Conservation (phyloP, 805 yeast genomes). For the Starmerella sp. region DNA sequence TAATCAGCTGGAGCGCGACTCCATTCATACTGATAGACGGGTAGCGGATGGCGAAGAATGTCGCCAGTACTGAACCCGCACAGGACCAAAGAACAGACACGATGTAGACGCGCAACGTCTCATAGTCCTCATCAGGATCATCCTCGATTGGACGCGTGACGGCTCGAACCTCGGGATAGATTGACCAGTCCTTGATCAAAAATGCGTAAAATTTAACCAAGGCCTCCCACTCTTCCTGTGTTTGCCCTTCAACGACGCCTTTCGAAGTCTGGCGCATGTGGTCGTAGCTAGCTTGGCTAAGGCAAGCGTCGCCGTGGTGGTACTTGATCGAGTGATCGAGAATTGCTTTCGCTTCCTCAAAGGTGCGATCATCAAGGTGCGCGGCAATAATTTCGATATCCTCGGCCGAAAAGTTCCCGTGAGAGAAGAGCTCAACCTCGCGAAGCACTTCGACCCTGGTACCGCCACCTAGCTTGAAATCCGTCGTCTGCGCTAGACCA, state of each 20-base stretch:
- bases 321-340: constrained; percentile 33
- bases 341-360: constrained; percentile 34
- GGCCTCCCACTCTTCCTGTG: constrained; percentile 19
- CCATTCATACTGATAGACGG: constrained; percentile 43
- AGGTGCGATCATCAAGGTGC: constrained; percentile 22
- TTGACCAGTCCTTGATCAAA: constrained; percentile 33
- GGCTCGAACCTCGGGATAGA: constrained; percentile 42
- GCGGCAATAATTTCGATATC: constrained; percentile 10
- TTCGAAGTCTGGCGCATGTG: constrained; percentile 27
- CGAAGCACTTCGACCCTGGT: not conserved
- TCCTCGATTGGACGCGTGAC: constrained; percentile 44
- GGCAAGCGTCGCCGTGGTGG: constrained; percentile 40
- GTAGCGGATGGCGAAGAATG: constrained; percentile 44
- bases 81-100: constrained; percentile 39
- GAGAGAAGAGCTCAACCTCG: not conserved
- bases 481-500: not conserved
- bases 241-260: not conserved
- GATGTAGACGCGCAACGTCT: constrained; percentile 42
- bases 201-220: constrained; percentile 31
- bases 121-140: constrained; percentile 24
- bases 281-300: constrained; percentile 32
- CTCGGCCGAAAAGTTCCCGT: constrained; percentile 1
- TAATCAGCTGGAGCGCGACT: constrained; percentile 45
- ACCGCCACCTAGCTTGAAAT: not conserved
- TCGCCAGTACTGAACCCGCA: constrained; percentile 45